Base-by-base conservation (phyloP, 768 basidiomycete species). In the Daedaleopsis sinensis region DNA sequence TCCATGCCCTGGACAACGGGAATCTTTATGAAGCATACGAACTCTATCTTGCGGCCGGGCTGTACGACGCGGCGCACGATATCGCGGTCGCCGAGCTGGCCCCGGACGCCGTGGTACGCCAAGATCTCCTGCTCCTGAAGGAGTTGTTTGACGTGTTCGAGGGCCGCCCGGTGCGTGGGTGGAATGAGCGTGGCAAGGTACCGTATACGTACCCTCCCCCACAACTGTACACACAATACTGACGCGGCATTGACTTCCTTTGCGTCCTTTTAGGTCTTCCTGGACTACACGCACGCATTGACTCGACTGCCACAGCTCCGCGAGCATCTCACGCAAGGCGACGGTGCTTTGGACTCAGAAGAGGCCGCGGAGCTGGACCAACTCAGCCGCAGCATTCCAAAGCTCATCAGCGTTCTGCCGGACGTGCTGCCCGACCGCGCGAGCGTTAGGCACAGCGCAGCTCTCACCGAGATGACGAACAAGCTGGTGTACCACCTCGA, bases 161-260 rank as follows among this genome's bases (percentile, higher is more conserved):
- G 23, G 82, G 80, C 12, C 79, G 80, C 42, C 71, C 78, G 2
- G 82, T 96, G 11, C 84, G 85, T 46, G 86, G 86, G 10, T 97
- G 96, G 96, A 82, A 88, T 67, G 80, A 85, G 38, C 87, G 90
- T 38, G 96, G 96, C 54, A 90, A 95, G 83, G 94, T 91, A 65
- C 55, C 67, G 66, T 55, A 42, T 32, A 55, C 67, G 66, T 55
- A 42, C 24, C 21, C 37, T 65, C 51, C 32, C 49, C 32, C n/a
- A 63, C 15, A 51, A 7, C 39, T 44, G 6, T 35, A 9, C 32
- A 55, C 16, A 27, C 13, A 42, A 32, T 32, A 32, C 27, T 32
- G 3, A 32, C 27, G 7, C 27, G 3, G 7, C 7, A 32, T 32
- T 61, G 13, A 57, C 43, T 6, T 18, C 12, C 13, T 23, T 10